Conservation (phyloP, 768 basidiomycete genomes). For the Lentinula detonsa region DNA sequence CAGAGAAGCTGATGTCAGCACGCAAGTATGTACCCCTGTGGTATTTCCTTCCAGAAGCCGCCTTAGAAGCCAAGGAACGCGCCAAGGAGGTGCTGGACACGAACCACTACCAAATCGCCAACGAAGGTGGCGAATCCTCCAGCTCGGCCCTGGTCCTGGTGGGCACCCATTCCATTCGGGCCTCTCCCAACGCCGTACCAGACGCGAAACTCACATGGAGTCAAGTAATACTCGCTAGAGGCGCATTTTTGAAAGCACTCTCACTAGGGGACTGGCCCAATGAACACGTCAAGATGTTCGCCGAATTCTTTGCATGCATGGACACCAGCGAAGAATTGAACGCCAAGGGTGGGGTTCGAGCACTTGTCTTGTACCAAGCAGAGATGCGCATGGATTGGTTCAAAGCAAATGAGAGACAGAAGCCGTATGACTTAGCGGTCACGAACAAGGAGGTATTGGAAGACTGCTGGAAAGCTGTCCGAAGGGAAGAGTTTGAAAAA, state of each 20-base stretch:
- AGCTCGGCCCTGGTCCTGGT: background rate
- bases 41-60: too few species aligned
- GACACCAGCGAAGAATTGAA: background rate
- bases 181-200: background rate
- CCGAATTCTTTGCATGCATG: background rate
- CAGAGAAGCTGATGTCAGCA: too few species aligned
- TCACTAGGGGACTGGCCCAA: background rate
- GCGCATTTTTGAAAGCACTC: background rate
- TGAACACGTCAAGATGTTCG: background rate
- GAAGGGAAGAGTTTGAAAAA: too few species aligned
- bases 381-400: background rate
- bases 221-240: background rate
- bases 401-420: background rate
- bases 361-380: background rate
- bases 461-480: too few species aligned
- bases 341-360: background rate
- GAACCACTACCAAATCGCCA: too few species aligned
- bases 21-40: too few species aligned
- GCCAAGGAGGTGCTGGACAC: too few species aligned
- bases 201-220: background rate
- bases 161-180: background rate
- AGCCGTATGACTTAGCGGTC: background rate
- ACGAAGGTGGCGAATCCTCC: too few species aligned
- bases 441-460: too few species aligned
- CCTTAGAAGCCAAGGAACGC: too few species aligned